Evolutionary conservation across 2,329 filamentous ascomycete species (phyloP).

Genomic region (Alternaria sp.): DNA sequence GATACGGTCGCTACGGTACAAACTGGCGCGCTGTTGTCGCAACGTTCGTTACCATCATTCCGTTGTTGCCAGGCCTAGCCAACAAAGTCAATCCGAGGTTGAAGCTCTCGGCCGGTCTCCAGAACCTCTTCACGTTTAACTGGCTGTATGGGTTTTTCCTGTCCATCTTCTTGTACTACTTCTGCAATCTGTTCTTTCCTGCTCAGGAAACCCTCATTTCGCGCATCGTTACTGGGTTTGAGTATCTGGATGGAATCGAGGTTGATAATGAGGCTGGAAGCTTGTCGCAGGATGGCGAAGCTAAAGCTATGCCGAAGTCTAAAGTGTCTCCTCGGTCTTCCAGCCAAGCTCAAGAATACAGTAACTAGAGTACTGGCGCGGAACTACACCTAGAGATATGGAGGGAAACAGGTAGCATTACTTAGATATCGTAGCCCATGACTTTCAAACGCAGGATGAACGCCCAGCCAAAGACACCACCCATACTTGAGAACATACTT

Average conservation of each 20-base stretch:
- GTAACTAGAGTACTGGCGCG: background rate
- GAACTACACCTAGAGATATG: no score
- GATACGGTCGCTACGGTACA: slow-evolving; percentile 21
- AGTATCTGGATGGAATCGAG: slow-evolving; percentile 6
- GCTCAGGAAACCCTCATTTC: slow-evolving; percentile 39
- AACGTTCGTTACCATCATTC: slow-evolving; percentile 21
- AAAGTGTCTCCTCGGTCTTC: background rate
- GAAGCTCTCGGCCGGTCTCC: slow-evolving; percentile 17
- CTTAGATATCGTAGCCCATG: no score
- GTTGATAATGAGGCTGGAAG: background rate
- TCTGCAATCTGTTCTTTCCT: slow-evolving; percentile 43
- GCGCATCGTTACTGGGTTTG: slow-evolving; percentile 9
- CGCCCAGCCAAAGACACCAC: no score
- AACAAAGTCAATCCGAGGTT: slow-evolving; percentile 23
- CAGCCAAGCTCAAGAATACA: background rate
- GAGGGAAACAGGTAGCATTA: no score
- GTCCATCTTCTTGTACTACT: slow-evolving; percentile 32
- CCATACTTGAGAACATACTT: no score
- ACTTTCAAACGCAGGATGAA: no score
- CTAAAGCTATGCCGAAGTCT: background rate
- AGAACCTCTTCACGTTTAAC: slow-evolving; percentile 46
- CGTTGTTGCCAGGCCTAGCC: slow-evolving; percentile 23
- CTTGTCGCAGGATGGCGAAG: background rate
- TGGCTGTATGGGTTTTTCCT: slow-evolving; percentile 44
- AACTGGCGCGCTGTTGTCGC: slow-evolving; percentile 31